phyloP scores from a whole-genome alignment of 352 stramenopile species.

The Pythium scleroteichum region DNA sequence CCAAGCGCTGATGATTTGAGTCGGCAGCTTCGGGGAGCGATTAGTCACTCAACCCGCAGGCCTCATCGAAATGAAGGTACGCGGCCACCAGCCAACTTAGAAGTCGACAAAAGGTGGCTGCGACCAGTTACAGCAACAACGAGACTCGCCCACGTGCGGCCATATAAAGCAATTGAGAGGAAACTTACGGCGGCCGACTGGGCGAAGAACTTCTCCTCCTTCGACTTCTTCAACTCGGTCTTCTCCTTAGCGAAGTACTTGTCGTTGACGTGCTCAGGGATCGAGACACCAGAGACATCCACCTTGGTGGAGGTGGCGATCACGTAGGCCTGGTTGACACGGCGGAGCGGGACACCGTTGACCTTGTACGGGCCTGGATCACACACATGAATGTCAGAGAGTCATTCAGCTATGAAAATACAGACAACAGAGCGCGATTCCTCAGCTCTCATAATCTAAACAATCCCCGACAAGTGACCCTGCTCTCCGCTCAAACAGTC shows the following conservation, averaged over 20 bases:
- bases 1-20: slow-evolving; percentile 81
- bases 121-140: slow-evolving; percentile 30
- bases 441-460: slow-evolving; percentile 66
- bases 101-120: neutral
- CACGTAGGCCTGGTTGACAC: slow-evolving; percentile 98
- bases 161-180: slow-evolving; percentile 1
- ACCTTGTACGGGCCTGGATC: slow-evolving; percentile 92
- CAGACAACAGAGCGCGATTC: slow-evolving; percentile 20
- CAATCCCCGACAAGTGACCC: slow-evolving; percentile 31
- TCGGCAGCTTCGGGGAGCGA: slow-evolving; percentile 17
- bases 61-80: slow-evolving; percentile 16
- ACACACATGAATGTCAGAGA: neutral
- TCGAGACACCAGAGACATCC: slow-evolving; percentile 91
- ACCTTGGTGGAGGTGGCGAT: slow-evolving; percentile 98
- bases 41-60: slow-evolving; percentile 20
- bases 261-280: slow-evolving; percentile 93
- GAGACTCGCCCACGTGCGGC: slow-evolving; percentile 28
- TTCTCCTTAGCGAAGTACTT: slow-evolving; percentile 97
- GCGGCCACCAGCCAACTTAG: neutral
- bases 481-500: neutral
- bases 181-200: slow-evolving; percentile 83
- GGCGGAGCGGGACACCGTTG: slow-evolving; percentile 96
- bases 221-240: slow-evolving; percentile 84
- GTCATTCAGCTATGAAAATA: neutral
- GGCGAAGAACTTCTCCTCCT: slow-evolving; percentile 98